Evolutionary conservation across 495 filamentous ascomycete genomes (phyloP).

Genomic region (Pyronema domesticum): DNA sequence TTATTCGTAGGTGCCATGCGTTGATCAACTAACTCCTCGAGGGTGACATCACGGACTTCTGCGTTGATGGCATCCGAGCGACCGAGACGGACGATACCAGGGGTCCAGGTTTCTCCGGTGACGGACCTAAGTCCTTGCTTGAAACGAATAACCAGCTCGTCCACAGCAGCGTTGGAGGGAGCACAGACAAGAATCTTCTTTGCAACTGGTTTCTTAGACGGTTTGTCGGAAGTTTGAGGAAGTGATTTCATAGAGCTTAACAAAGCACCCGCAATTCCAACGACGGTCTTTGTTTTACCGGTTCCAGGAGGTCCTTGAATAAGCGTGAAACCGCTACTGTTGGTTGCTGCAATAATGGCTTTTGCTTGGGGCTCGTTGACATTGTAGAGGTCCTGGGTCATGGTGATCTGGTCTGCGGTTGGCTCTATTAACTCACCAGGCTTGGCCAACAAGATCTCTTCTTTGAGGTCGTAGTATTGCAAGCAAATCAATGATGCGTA

Average conservation of each 20-base stretch:
- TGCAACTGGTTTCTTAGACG: slow-evolving; percentile 27
- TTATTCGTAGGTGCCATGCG: slow-evolving; percentile 39
- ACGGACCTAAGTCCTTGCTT: slow-evolving; percentile 71
- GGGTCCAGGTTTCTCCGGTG: slow-evolving; percentile 48
- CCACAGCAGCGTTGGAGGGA: slow-evolving; percentile 91
- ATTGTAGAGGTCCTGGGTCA: slow-evolving; percentile 53
- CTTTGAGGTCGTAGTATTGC: slow-evolving; percentile 86
- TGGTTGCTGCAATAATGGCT: slow-evolving; percentile 74
- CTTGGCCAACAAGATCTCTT: slow-evolving; percentile 72
- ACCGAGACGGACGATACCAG: slow-evolving; percentile 80
- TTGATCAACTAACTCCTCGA: slow-evolving; percentile 75
- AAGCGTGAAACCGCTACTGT: slow-evolving; percentile 89
- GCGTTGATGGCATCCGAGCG: slow-evolving; percentile 83
- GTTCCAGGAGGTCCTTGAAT: slow-evolving; percentile 93
- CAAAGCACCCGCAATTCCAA: slow-evolving; percentile 84
- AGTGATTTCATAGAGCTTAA: slow-evolving; percentile 41
- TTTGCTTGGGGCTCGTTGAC: slow-evolving; percentile 84
- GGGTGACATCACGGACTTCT: slow-evolving; percentile 75
- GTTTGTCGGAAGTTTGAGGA: slow-evolving; percentile 30
- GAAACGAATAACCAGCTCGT: slow-evolving; percentile 85
- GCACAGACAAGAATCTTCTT: slow-evolving; percentile 92
- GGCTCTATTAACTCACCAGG: slow-evolving; percentile 75
- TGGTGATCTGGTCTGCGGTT: slow-evolving; percentile 47
- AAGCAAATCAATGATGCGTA: slow-evolving; percentile 78
- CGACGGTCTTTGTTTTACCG: slow-evolving; percentile 95